These are phyloP conservation scores for Lichtheimia hyalospora DNA, from an alignment of 371 early-diverging fungal species.

Conservation along the genomic window DNA sequence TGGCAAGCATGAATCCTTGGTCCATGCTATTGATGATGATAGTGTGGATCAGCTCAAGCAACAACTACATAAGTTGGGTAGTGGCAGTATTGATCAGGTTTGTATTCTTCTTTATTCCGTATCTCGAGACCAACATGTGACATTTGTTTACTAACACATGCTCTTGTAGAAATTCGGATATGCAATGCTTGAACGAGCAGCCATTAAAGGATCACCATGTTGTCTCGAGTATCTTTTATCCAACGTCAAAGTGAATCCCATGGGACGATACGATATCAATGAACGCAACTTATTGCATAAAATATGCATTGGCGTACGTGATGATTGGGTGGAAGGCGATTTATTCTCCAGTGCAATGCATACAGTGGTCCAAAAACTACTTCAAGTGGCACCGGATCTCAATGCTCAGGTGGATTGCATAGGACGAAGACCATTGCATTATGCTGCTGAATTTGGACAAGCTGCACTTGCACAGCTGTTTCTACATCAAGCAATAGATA, in stretches of 20 bases:
- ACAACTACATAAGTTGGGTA: background rate
- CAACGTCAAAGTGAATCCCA: constrained; percentile 27
- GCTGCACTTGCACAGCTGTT: constrained; percentile 44
- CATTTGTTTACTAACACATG: background rate
- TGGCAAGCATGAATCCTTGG: background rate
- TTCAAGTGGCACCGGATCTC: constrained; percentile 21
- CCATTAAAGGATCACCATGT: constrained; percentile 41
- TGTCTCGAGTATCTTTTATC: constrained; percentile 52
- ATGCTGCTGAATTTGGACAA: constrained; percentile 61
- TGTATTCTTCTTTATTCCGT: background rate
- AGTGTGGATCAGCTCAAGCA: background rate
- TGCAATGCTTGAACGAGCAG: constrained; percentile 54
- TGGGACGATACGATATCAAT: constrained; percentile 57
- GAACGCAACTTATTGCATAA: constrained; percentile 68
- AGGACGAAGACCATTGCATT: constrained; percentile 71
- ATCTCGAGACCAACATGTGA: background rate
- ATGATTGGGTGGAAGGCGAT: background rate
- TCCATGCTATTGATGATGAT: constrained; percentile 15
- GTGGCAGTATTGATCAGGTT: background rate
- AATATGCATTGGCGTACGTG: constrained; percentile 50
- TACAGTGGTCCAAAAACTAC: constrained; percentile 11
- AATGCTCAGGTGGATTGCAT: constrained; percentile 52
- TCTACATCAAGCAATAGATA: constrained; percentile 43
- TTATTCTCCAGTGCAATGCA: background rate
- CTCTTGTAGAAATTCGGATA: constrained; percentile 13